phyloP scores from a whole-genome alignment of 495 filamentous ascomycete genomes.

The Hypomontagnella monticulosa region DNA sequence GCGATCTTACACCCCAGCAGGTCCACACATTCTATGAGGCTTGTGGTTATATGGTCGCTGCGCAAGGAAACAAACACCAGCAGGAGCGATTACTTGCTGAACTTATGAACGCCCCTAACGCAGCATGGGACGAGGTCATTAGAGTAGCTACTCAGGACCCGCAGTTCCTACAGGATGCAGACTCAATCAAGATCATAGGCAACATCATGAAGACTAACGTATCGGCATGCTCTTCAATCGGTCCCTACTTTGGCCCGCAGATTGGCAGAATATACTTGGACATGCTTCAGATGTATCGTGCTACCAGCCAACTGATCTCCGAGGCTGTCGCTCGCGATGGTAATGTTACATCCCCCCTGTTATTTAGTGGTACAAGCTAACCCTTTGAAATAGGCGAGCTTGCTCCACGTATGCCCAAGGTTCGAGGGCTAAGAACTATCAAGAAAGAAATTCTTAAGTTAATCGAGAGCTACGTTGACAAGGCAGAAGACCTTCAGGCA shows the following conservation, averaged over 20 bases:
- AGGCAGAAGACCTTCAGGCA: conserved; percentile 94
- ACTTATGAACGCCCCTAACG: conserved; percentile 91
- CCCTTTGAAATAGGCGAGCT: conserved; percentile 70
- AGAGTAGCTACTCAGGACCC: conserved; percentile 81
- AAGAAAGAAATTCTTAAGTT: conserved; percentile 99
- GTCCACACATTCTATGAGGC: conserved; percentile 99
- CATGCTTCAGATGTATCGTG: conserved; percentile 98
- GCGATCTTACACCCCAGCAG: conserved; percentile 93
- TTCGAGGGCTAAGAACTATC: conserved; percentile 93
- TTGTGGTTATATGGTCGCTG: conserved; percentile 98
- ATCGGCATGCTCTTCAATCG: conserved; percentile 93
- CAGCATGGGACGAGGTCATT: conserved; percentile 96
- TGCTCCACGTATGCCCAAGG: conserved; percentile 97
- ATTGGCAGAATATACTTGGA: conserved; percentile 97
- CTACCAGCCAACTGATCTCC: conserved; percentile 94
- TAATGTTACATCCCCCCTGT: conserved; percentile 50
- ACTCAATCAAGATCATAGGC: conserved; percentile 96
- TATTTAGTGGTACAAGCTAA: conserved; percentile 34
- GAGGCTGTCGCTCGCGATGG: conserved; percentile 87
- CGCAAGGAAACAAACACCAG: conserved; percentile 89
- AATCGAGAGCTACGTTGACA: conserved; percentile 96
- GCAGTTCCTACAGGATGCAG: conserved; percentile 82
- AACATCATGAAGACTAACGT: conserved; percentile 99
- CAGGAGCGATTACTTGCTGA: conserved; percentile 93
- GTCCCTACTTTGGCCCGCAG: conserved; percentile 98